phyloP scores from a whole-genome alignment of 78 protist species.

The Protostelium mycophagum region DNA sequence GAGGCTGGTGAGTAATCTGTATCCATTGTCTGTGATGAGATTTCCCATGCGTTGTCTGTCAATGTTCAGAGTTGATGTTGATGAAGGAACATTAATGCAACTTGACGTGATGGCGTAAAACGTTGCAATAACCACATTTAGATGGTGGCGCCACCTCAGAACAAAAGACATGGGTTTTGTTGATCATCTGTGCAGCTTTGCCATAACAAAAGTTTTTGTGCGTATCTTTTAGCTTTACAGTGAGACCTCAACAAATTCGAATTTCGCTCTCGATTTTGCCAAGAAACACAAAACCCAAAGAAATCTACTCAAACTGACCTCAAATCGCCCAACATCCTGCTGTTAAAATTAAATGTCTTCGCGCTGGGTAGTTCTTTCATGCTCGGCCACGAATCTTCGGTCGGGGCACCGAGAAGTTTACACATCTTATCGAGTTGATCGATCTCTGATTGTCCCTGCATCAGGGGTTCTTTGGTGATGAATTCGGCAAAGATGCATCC shows the following conservation, averaged over 20 bases:
- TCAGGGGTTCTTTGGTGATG: constrained; percentile 70
- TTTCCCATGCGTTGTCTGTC: constrained; percentile 17
- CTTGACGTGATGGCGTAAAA: not conserved
- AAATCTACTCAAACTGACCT: not conserved
- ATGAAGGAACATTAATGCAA: not conserved
- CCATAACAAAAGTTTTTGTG: too few relatives aligned
- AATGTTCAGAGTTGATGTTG: not conserved
- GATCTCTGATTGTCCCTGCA: constrained; percentile 92
- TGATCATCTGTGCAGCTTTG: not conserved
- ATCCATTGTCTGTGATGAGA: constrained; percentile 51
- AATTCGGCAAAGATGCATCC: constrained; percentile 43
- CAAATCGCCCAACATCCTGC: constrained; percentile 6
- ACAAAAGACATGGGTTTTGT: not conserved
- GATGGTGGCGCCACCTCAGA: not conserved
- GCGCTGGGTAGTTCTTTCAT: constrained; percentile 37
- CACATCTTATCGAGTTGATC: constrained; percentile 85
- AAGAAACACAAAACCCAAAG: too few relatives aligned
- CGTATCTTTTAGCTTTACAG: too few relatives aligned
- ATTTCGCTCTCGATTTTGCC: too few relatives aligned
- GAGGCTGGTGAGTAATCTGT: constrained; percentile 22
- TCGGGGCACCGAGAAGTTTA: constrained; percentile 63
- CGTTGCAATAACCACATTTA: not conserved
- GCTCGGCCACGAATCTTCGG: constrained; percentile 46
- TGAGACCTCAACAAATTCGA: too few relatives aligned
- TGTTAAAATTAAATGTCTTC: constrained; percentile 11